phyloP scores from a whole-genome alignment of 768 basidiomycete species.

The Leccinum longicurvipes region DNA sequence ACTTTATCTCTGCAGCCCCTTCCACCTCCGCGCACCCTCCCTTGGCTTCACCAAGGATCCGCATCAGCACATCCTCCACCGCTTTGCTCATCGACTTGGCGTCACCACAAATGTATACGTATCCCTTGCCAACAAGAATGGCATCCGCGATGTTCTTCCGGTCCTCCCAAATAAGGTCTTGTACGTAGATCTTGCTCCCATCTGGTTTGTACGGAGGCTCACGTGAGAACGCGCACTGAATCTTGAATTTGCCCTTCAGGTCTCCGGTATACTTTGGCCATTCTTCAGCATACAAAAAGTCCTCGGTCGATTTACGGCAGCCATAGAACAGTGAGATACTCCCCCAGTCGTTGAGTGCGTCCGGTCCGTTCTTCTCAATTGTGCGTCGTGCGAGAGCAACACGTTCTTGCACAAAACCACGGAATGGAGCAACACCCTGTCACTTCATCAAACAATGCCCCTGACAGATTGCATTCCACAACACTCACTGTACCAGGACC shows the following conservation, averaged over 20 bases:
- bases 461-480: background rate
- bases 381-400: constrained; percentile 93
- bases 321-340: constrained; percentile 94
- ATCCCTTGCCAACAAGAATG: constrained; percentile 93
- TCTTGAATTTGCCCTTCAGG: constrained; percentile 85
- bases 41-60: constrained; percentile 89
- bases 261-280: constrained; percentile 88
- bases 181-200: constrained; percentile 97
- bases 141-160: constrained; percentile 79
- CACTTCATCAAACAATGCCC: constrained; percentile 6
- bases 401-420: constrained; percentile 97
- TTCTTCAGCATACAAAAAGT: constrained; percentile 93
- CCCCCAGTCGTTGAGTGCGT: constrained; percentile 95
- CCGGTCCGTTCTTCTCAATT: constrained; percentile 91
- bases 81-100: constrained; percentile 95
- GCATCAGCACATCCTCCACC: constrained; percentile 86
- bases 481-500: constrained; percentile 92
- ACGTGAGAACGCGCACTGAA: constrained; percentile 90
- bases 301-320: constrained; percentile 83
- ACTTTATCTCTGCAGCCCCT: constrained; percentile 87
- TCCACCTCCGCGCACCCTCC: constrained; percentile 86
- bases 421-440: constrained; percentile 98
- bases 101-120: constrained; percentile 95
- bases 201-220: constrained; percentile 83
- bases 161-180: constrained; percentile 91